Percentiles rank a stretch among this genome's conserved stretches.
Evolutionary conservation across 805 yeast genomes (phyloP).

Genomic region (Kuraishia ogatae): DNA sequence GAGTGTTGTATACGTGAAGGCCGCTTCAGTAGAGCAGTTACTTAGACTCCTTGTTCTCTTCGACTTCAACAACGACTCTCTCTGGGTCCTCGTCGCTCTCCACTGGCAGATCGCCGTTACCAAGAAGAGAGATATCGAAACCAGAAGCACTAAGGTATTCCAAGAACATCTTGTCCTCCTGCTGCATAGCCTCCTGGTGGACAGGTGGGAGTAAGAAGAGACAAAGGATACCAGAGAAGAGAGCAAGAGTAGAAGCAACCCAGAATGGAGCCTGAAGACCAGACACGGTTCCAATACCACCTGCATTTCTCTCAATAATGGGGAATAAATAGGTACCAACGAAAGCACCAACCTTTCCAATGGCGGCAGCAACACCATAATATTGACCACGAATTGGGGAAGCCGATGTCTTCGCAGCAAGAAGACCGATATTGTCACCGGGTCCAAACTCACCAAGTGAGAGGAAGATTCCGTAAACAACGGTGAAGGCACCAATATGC

Average conservation of each 20-base stretch:
- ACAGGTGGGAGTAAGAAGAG: conserved; percentile 69
- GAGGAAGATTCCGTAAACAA: conserved; percentile 80
- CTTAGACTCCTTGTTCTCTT: background rate
- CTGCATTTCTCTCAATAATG: conserved; percentile 51
- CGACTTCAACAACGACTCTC: background rate
- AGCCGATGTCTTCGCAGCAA: conserved; percentile 81
- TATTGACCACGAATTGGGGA: conserved; percentile 86
- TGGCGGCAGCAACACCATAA: conserved; percentile 86
- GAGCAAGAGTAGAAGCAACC: conserved; percentile 69
- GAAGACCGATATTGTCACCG: conserved; percentile 84
- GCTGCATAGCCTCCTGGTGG: conserved; percentile 72
- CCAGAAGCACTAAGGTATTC: conserved; percentile 61
- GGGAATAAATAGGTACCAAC: conserved; percentile 89
- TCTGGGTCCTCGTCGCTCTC: conserved; percentile 5
- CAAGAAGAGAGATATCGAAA: conserved; percentile 58
- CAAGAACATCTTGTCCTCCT: conserved; percentile 68
- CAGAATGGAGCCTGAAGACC: conserved; percentile 77
- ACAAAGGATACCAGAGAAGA: conserved; percentile 62
- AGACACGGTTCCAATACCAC: conserved; percentile 38
- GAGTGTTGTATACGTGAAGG: background rate
- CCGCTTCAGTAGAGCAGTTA: background rate
- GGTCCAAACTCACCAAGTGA: conserved; percentile 91
- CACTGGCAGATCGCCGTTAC: conserved; percentile 17
- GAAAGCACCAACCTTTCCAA: conserved; percentile 90
- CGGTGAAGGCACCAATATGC: conserved; percentile 72